Evolutionary conservation across 805 yeast species (phyloP), one percentile per base, ranked within the genome.

Genomic region (Kodamaea lidongshanica): DNA sequence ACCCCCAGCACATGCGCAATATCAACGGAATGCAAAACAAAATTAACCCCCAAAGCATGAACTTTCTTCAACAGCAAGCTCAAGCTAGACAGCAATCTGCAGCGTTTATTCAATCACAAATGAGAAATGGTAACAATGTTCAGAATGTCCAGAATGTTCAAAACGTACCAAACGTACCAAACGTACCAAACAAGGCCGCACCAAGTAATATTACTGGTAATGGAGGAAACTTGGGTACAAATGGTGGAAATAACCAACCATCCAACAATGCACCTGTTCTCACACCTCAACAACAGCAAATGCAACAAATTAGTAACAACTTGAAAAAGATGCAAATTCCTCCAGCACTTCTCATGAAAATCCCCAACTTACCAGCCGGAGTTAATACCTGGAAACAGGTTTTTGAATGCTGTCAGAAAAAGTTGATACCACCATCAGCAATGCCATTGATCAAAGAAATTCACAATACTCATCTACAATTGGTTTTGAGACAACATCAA

Each of bases 371-470:
- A 19, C 96, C 96, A 0, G 78, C 79, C 9, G 79, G 77, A 28
- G 78, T 78, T 16, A 78, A 72, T 42, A 83, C 94, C 5, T 87
- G 95, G 95, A 72, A 75, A 13, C 83, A 77, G 48, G 74, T 85
- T 16, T 74, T 77, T 52, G 79, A 77, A 23, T 68, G 77, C 42
- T 55, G 76, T 25, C 71, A 74, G 40, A 68, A 72, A 39, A 75
- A 74, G 36, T 62, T 73, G 36, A 56, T 83, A 22, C 74, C 82
- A 1, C 69, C 72, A 5, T 69, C 74, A 19, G 72, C 71, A 16
- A 58, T 79, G 61, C 72, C 72, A 10, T 52, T 70, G 14, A 74
- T 83, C 25, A 77, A 74, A 49, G 79, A 74, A 35, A 74, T 80
- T 6, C 85, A 85, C 52, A 68, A 72, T 27, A 60, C 79, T 29